These are phyloP conservation scores for Paxillus rubicundulus DNA, from an alignment of 768 basidiomycete genomes.

Conservation along the genomic window DNA sequence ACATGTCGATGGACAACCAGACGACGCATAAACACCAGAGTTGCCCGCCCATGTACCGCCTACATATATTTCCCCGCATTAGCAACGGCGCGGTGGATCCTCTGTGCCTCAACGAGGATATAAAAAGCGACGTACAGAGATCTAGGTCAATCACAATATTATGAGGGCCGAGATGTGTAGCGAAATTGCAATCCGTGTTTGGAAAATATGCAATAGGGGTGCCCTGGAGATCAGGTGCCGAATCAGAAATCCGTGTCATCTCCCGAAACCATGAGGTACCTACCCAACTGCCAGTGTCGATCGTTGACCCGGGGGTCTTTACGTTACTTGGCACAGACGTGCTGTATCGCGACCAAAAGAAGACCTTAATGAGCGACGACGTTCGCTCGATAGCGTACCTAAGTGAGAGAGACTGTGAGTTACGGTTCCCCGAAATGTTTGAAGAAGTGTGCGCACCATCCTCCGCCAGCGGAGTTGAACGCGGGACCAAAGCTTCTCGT, in stretches of 20 bases:
- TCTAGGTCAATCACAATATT: slow-evolving; percentile 61
- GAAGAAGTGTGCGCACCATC: slow-evolving; percentile 25
- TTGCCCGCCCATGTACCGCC: slow-evolving; percentile 31
- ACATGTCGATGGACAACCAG: slow-evolving; percentile 31
- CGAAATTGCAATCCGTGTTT: slow-evolving; percentile 53
- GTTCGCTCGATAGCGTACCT: slow-evolving; percentile 39
- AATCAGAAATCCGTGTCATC: neutral
- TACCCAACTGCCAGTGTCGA: slow-evolving; percentile 28
- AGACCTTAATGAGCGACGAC: slow-evolving; percentile 34
- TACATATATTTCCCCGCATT: neutral
- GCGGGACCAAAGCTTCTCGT: slow-evolving; percentile 31
- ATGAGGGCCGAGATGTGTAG: slow-evolving; percentile 50
- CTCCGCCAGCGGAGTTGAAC: slow-evolving; percentile 37
- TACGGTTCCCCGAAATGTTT: neutral
- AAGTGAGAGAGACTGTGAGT: neutral
- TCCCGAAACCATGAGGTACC: neutral
- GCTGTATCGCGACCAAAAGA: slow-evolving; percentile 38
- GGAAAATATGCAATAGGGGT: slow-evolving; percentile 63
- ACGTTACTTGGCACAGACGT: slow-evolving; percentile 34
- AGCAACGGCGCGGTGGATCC: neutral
- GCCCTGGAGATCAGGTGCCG: slow-evolving; percentile 38
- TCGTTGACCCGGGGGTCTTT: slow-evolving; percentile 13
- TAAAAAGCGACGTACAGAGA: slow-evolving; percentile 19
- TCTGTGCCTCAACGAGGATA: neutral
- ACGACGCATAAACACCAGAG: slow-evolving; percentile 10